Evolutionary conservation across 2,329 filamentous ascomycete genomes (phyloP).

Genomic region (Exutisphaerella laricina): DNA sequence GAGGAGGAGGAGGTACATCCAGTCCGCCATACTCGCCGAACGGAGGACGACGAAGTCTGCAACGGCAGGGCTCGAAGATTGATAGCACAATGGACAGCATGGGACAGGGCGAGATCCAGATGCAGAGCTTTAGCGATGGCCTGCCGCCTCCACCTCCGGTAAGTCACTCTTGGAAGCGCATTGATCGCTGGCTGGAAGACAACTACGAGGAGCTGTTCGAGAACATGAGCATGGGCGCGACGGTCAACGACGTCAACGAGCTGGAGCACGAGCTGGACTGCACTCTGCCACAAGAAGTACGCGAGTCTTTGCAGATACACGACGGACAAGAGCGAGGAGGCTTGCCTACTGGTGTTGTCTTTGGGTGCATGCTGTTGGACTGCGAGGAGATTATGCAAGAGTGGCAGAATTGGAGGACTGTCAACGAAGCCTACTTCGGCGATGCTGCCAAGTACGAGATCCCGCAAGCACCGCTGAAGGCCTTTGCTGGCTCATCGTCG

Average conservation of each 20-base stretch:
- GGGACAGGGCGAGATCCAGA: conserved; percentile 77
- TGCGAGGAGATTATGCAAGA: conserved; percentile 98
- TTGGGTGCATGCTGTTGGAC: conserved; percentile 90
- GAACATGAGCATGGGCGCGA: conserved; percentile 87
- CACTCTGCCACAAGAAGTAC: conserved; percentile 85
- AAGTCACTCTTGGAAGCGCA: conserved; percentile 84
- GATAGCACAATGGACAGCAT: conserved; percentile 60
- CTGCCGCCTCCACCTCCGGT: conserved; percentile 84
- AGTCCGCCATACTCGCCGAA: conserved; percentile 79
- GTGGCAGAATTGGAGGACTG: conserved; percentile 92
- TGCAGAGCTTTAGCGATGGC: conserved; percentile 93
- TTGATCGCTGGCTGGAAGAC: conserved; percentile 89
- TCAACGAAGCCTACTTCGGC: conserved; percentile 82
- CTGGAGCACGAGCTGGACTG: conserved; percentile 94
- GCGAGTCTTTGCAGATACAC: conserved; percentile 83
- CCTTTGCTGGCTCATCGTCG: conserved; percentile 59
- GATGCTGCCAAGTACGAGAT: conserved; percentile 48
- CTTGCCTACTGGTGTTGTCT: conserved; percentile 83
- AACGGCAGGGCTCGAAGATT: conserved; percentile 39
- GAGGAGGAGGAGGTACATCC: conserved; percentile 54
- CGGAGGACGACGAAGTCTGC: conserved; percentile 68
- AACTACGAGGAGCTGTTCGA: conserved; percentile 94
- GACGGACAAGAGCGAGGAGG: conserved; percentile 97
- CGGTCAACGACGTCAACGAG: conserved; percentile 92
- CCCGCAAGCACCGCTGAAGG: conserved; percentile 64